Evolutionary conservation across 208 protist genomes (phyloP), one percentile per base, ranked within the genome.

Genomic region (Trypanosoma platydactyli): DNA sequence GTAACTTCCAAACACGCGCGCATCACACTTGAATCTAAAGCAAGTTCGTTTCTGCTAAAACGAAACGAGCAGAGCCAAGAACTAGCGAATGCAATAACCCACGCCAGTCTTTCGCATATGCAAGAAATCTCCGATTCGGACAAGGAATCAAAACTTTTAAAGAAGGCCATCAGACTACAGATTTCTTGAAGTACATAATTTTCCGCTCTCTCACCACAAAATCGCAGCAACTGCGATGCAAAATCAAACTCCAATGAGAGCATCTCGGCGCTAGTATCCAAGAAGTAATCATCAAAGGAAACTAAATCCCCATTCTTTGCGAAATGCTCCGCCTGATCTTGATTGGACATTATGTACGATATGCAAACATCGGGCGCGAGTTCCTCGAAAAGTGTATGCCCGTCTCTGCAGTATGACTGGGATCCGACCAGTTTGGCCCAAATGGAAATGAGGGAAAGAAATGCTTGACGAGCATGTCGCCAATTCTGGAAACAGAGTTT

Each of bases 161-260:
- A 15, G 54, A 55, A 16, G 6, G 35, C 16, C n/a, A 63, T 30
- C 44, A 41, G 44, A 15, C 42, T 57, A 12, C 7, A 49, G n/a
- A 68, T 38, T 24, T 67, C 50, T 48, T 55, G 35, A n/a, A 65
- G 29, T 20, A 74, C 1, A 29, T 56, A 58, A 2, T 64, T 41
- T 46, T 74, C 68, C 33, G 46, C 77, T 4, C 71, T 66, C 49
- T 80, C 74, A 12, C 79, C 77, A 58, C 73, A 77, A 22, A 74
- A 78, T 62, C 24, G 69, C 44, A 60, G 59, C 69, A 55, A 74
- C 41, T 63, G 71, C 49, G 56, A 86, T 13, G 76, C 57, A 60
- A 85, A 83, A 27, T 69, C 67, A 60, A 77, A 61, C 55, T 90
- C 80, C 53, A 83, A 60, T 11, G 55, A 64, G n/a, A 78, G 61